Evolutionary conservation across 2,329 filamentous ascomycete species (phyloP), one percentile per base, ranked within the genome.

Genomic region (Penicillium sp.): DNA sequence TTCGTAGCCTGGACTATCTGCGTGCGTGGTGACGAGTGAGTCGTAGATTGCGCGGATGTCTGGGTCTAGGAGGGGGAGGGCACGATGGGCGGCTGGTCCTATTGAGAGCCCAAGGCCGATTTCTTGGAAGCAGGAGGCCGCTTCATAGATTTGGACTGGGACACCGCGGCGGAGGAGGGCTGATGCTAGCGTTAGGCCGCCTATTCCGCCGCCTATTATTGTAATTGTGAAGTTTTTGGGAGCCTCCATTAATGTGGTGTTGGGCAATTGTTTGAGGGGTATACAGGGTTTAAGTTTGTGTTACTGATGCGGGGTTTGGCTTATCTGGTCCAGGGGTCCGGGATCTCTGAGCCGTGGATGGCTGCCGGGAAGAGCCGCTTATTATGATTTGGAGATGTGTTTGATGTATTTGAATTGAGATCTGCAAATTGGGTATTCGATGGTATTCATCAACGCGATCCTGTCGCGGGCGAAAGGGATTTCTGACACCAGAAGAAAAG

Each of bases 201-300:
- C 80, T 57, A 87, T 85, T 33, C 84, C 84, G 43, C 83, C 84
- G 57, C 84, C 84, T 16, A 86, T 73, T 41, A 87, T 83, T 62
- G 84, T 84, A 57, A 86, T 72, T 52, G 73, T 75, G 69, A 79
- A 79, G 29, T 70, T 62, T 53, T 74, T 78, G 16, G 26, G 19
- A 1, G 46, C 5, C 1, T 7, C 5, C 16, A 27, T 41, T 29
- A 1, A 10, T 27, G 26, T 31, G 9, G 22, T 10, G 26, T 13
- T n/a, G 16, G 27, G 9, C 11, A 6, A 8, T 46, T 22, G 39
- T 21, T 21, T 41, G 11, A 22, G 31, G 31, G 31, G 31, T 33
- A 22, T 41, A 13, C 9, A 41, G 10, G 39, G 39, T 11, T 5
- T 21, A 8, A 19, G 39, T 11, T 41, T 22, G 16, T 41, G n/a